Evolutionary conservation across 768 basidiomycete species (phyloP).

Genomic region (Boletus bicolor): DNA sequence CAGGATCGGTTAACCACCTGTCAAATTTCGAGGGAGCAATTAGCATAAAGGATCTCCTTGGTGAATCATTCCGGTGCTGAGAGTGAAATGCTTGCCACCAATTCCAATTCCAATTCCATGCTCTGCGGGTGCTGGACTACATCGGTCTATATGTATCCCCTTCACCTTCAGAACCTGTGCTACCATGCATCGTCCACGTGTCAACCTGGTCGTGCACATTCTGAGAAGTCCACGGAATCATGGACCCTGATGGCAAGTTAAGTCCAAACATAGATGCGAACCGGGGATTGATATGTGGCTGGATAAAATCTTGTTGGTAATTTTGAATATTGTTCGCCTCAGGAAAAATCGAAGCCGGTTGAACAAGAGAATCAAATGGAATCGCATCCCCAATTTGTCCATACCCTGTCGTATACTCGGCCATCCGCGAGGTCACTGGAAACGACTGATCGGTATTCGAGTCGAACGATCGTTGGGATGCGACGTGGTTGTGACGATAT

Average conservation of each 20-base stretch:
- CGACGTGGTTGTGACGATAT: conserved; percentile 6
- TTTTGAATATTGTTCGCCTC: conserved; percentile 8
- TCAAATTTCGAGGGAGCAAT: neutral
- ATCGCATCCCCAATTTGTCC: conserved; percentile 36
- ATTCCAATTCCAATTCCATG: conserved; percentile 18
- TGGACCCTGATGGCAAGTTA: conserved; percentile 29
- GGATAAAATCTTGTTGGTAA: conserved; percentile 41
- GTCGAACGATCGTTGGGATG: conserved; percentile 31
- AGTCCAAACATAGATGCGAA: conserved; percentile 68
- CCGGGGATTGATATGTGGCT: conserved; percentile 82
- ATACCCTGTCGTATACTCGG: conserved; percentile 41
- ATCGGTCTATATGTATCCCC: conserved; percentile 27
- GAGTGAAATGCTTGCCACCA: conserved; percentile 14
- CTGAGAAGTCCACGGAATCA: conserved; percentile 22
- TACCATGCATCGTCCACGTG: conserved; percentile 38
- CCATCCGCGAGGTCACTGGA: conserved; percentile 47
- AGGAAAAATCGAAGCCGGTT: conserved; percentile 11
- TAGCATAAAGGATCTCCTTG: neutral
- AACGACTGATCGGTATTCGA: conserved; percentile 29
- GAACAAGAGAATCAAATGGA: conserved; percentile 12
- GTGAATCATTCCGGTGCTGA: neutral
- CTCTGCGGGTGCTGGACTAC: conserved; percentile 18
- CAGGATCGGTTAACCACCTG: neutral
- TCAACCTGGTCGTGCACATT: conserved; percentile 27
- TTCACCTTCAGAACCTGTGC: conserved; percentile 23